Percentiles rank a stretch among this genome's conserved stretches.
These are phyloP conservation scores for Paraphoma chrysanthemicola DNA, from an alignment of 2,329 filamentous ascomycete species.

Conservation along the genomic window DNA sequence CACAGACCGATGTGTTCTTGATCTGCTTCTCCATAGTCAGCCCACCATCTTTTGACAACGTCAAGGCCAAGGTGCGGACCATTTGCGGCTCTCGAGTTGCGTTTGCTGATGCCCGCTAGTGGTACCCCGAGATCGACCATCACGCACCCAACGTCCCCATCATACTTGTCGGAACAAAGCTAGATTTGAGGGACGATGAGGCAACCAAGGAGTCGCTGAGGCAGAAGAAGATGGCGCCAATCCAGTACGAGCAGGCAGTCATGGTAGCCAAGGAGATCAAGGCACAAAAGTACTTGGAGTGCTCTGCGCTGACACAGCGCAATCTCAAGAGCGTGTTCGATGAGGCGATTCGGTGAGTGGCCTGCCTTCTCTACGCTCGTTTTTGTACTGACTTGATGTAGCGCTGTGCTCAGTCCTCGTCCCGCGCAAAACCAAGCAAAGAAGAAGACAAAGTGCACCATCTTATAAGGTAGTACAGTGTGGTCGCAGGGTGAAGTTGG, in stretches of 20 bases:
- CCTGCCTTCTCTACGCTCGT: neutral
- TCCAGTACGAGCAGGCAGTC: conserved; percentile 91
- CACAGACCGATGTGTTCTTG: conserved; percentile 96
- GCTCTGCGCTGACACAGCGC: conserved; percentile 93
- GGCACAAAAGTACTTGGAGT: conserved; percentile 97
- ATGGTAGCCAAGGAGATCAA: conserved; percentile 91
- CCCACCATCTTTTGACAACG: conserved; percentile 98
- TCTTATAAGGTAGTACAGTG: conserved; percentile 27
- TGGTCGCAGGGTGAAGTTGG: too few species aligned
- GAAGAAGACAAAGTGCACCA: conserved; percentile 37
- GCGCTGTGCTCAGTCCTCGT: conserved; percentile 51
- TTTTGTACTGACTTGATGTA: conserved; percentile 29
- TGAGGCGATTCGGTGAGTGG: conserved; percentile 89
- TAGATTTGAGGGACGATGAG: conserved; percentile 90
- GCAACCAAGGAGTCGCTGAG: conserved; percentile 81
- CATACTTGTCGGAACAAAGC: conserved; percentile 95
- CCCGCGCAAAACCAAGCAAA: conserved; percentile 34
- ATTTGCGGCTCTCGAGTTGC: neutral
- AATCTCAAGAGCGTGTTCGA: conserved; percentile 99
- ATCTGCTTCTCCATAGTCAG: conserved; percentile 99
- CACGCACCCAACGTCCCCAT: conserved; percentile 95
- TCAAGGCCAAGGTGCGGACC: conserved; percentile 86
- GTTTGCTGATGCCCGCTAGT: conserved; percentile 61
- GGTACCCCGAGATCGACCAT: conserved; percentile 97
- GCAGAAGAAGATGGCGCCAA: conserved; percentile 95